Evolutionary conservation across 2,329 filamentous ascomycete species (phyloP).

Genomic region (Paraconiothyrium sp.): DNA sequence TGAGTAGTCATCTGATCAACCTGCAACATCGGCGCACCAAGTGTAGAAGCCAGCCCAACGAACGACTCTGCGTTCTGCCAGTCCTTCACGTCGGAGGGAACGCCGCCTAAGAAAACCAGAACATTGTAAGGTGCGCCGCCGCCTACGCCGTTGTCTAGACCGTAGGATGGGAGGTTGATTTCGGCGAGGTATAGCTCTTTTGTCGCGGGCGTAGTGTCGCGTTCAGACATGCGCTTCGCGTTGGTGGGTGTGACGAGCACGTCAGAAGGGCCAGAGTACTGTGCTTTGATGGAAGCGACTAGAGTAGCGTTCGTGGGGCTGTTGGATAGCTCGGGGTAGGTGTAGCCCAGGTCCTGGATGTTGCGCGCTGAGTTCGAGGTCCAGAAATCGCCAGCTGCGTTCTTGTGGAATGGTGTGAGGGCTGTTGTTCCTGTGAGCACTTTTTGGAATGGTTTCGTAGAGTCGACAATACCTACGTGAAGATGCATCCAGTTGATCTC

Average conservation of each 20-base stretch:
- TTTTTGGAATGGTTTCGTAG: background rate
- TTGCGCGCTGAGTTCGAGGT: constrained; percentile 25
- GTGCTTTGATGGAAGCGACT: constrained; percentile 22
- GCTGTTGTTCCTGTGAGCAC: constrained; percentile 12
- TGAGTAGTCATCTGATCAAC: constrained; percentile 14
- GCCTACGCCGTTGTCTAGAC: constrained; percentile 20
- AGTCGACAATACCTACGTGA: constrained; percentile 49
- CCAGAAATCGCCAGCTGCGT: constrained; percentile 32
- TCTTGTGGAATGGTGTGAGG: constrained; percentile 33
- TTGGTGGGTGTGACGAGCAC: constrained; percentile 14
- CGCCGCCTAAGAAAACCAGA: constrained; percentile 24
- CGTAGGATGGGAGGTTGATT: constrained; percentile 21
- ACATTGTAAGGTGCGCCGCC: constrained; percentile 26
- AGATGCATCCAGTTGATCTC: constrained; percentile 55
- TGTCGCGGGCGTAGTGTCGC: constrained; percentile 1
- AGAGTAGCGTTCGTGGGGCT: constrained; percentile 24
- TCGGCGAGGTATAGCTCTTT: constrained; percentile 22
- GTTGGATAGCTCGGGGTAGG: constrained; percentile 30
- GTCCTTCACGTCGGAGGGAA: constrained; percentile 14
- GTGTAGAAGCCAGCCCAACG: constrained; percentile 19
- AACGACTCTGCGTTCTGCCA: constrained; percentile 22
- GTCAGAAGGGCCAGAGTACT: constrained; percentile 24
- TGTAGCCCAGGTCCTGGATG: constrained; percentile 28
- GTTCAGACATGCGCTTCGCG: constrained; percentile 1
- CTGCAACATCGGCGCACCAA: constrained; percentile 20